A percentile compares a stretch with the other conserved stretches of the same genome.
These are phyloP conservation scores for Pythium rhizo-oryzae DNA, from an alignment of 352 stramenopile genomes.

Conservation along the genomic window DNA sequence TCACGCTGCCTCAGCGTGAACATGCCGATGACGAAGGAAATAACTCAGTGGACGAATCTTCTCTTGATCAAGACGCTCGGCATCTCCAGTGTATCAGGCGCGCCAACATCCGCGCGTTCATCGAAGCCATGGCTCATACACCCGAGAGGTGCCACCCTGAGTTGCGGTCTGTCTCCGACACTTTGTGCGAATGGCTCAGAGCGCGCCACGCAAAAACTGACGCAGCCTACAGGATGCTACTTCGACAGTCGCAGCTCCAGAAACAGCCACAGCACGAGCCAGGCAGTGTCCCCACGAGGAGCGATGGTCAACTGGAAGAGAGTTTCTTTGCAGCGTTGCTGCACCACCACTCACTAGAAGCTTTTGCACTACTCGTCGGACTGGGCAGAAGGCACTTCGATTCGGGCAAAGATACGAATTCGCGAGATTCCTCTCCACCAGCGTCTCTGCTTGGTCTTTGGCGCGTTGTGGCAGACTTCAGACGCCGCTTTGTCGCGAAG, in stretches of 20 bases:
- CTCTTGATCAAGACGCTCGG: not conserved
- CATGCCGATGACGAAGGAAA: not conserved
- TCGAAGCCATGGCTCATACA: not conserved
- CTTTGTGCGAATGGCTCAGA: slow-evolving; percentile 64
- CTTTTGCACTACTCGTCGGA: slow-evolving; percentile 41
- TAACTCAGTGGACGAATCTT: not conserved
- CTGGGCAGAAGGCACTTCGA: not conserved
- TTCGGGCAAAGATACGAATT: not conserved
- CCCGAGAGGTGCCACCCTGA: not conserved
- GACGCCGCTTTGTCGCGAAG: slow-evolving; percentile 27
- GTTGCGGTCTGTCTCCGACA: not conserved
- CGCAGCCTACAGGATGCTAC: slow-evolving; percentile 68
- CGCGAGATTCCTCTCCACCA: slow-evolving; percentile 2
- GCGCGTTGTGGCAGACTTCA: slow-evolving; percentile 55
- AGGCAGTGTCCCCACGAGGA: not conserved
- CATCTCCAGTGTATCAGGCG: not conserved
- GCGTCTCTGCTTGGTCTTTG: slow-evolving; percentile 42
- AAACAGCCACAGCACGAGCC: not conserved
- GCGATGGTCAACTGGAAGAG: slow-evolving; percentile 43
- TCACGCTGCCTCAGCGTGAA: slow-evolving; percentile 10
- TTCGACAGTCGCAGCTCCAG: slow-evolving; percentile 41
- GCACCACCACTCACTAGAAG: slow-evolving; percentile 45
- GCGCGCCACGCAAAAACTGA: slow-evolving; percentile 51
- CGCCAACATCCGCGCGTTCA: not conserved
- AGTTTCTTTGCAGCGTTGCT: slow-evolving; percentile 59